Evolutionary conservation across 371 early-diverging fungal species (phyloP).

Genomic region (Mucor racemosus): DNA sequence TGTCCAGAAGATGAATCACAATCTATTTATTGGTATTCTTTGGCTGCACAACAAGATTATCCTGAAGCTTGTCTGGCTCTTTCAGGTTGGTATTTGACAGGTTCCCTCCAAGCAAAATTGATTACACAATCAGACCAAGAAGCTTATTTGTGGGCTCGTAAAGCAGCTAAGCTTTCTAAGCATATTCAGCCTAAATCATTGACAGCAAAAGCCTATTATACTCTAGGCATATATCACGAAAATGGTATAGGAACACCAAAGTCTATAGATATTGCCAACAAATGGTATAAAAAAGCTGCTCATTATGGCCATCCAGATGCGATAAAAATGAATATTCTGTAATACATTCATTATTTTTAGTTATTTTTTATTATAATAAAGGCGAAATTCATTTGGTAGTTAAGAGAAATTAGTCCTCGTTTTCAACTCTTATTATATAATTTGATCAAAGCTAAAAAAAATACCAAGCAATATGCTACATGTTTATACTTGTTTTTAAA

Average conservation of each 20-base stretch:
- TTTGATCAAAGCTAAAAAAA: too few relatives aligned
- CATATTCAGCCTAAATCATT: conserved; percentile 58
- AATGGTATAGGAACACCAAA: conserved; percentile 67
- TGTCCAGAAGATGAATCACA: conserved; percentile 79
- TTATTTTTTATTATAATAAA: too few relatives aligned
- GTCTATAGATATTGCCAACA: conserved; percentile 21
- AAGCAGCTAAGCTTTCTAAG: conserved; percentile 53
- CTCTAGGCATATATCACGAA: conserved; percentile 81
- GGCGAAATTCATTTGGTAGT: too few relatives aligned
- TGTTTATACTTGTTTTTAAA: too few relatives aligned
- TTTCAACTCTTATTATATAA: too few relatives aligned
- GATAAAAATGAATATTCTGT: conserved; percentile 4
- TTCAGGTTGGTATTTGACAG: conserved; percentile 89
- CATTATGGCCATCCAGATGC: conserved; percentile 26
- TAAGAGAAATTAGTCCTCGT: too few relatives aligned
- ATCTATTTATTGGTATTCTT: conserved; percentile 94
- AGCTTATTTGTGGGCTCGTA: conserved; percentile 77
- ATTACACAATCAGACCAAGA: conserved; percentile 75
- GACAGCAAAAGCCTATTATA: conserved; percentile 79
- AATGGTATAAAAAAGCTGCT: conserved; percentile 32
- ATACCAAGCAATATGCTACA: too few relatives aligned
- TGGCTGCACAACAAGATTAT: conserved; percentile 81
- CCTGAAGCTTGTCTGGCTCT: conserved; percentile 83
- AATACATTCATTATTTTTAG: neutral
- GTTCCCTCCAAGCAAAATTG: conserved; percentile 62